Percentiles rank a stretch among this genome's conserved stretches.
phyloP scores from a whole-genome alignment of 768 basidiomycete genomes.

The Tylopilus felleus region DNA sequence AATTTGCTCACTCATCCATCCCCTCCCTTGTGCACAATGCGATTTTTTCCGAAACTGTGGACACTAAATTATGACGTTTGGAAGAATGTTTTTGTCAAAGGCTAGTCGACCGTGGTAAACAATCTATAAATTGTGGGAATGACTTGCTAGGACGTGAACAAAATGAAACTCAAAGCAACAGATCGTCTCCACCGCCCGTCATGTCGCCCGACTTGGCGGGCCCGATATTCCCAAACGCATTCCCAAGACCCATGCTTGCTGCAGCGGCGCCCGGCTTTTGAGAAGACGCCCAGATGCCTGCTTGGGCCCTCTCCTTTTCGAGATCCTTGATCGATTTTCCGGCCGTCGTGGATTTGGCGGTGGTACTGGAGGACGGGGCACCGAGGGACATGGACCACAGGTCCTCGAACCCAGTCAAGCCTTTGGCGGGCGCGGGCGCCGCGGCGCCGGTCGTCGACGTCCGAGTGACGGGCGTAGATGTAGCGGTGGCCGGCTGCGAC shows the following conservation, averaged over 20 bases:
- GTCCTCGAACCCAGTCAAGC: conserved; percentile 73
- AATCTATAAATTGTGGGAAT: conserved; percentile 6
- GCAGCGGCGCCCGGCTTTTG: conserved; percentile 21
- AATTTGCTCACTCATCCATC: conserved; percentile 30
- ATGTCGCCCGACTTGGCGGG: conserved; percentile 15
- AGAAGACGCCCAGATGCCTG: conserved; percentile 67
- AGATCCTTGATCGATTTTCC: conserved; percentile 86
- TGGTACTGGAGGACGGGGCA: conserved; percentile 29
- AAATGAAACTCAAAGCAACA: conserved; percentile 34
- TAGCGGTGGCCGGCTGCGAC: conserved; percentile 15
- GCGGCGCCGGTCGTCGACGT: conserved; percentile 2
- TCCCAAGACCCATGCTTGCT: conserved; percentile 13
- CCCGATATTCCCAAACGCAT: conserved; percentile 36
- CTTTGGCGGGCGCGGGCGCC: conserved; percentile 36
- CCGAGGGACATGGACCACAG: conserved; percentile 84
- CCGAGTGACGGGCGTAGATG: conserved; percentile 13
- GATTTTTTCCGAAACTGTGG: conserved; percentile 16
- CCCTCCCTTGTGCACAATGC: conserved; percentile 17
- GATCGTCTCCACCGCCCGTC: conserved; percentile 38
- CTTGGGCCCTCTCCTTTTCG: conserved; percentile 81
- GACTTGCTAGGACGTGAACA: neutral
- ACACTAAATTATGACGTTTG: conserved; percentile 13
- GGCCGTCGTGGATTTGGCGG: conserved; percentile 34
- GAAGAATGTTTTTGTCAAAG: neutral
- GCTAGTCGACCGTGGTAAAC: neutral